Conservation (phyloP, 176 grass and related monocot genomes). For the Oryza glaberrima region DNA sequence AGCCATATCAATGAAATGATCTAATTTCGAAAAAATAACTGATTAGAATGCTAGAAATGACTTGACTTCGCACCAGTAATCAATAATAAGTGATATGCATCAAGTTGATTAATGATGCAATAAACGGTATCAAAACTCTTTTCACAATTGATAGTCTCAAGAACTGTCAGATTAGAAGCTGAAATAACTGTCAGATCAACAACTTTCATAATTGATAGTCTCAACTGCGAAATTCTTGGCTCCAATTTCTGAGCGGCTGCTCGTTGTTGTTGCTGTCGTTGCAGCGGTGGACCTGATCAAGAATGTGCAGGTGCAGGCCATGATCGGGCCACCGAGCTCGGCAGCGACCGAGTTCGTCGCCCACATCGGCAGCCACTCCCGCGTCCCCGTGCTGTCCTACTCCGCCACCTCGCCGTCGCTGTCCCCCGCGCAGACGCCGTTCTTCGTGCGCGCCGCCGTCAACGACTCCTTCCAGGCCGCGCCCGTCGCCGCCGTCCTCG, state of each 20-base stretch:
- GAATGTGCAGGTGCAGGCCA: constrained; percentile 58
- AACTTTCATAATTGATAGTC: background rate
- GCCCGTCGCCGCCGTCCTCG: constrained; percentile 54
- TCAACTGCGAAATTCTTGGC: background rate
- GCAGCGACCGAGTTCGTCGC: constrained; percentile 53
- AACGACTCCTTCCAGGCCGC: constrained; percentile 59
- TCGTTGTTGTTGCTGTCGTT: background rate
- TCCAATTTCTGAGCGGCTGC: background rate
- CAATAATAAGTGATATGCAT: too few relatives aligned
- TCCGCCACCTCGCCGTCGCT: constrained; percentile 57
- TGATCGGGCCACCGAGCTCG: constrained; percentile 54
- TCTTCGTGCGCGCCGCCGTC: constrained; percentile 65
- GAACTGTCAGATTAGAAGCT: too few relatives aligned
- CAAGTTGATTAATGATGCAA: too few relatives aligned
- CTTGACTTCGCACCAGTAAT: background rate
- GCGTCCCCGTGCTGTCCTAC: constrained; percentile 72
- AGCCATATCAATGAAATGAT: background rate
- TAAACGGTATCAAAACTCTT: background rate
- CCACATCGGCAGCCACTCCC: constrained; percentile 51
- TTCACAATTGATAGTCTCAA: background rate
- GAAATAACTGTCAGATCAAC: background rate
- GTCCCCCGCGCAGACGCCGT: constrained; percentile 50
- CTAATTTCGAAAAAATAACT: background rate
- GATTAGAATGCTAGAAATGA: background rate
- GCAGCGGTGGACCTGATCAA: constrained; percentile 71